Evolutionary conservation across 2,329 filamentous ascomycete species (phyloP).

Genomic region (Venturia oleaginea): DNA sequence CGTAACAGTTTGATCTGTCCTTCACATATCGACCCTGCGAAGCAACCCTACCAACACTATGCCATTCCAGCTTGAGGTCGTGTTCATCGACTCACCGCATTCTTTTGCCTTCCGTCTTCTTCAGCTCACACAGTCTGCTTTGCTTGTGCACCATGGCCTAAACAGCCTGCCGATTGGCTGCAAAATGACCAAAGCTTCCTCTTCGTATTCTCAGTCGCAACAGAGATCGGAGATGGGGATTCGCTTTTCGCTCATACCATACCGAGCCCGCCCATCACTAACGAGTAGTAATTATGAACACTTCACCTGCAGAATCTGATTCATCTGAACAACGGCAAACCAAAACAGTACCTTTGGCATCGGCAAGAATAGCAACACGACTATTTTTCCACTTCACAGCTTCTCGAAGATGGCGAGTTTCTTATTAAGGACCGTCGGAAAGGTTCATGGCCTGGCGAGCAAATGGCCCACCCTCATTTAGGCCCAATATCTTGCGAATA

Average conservation of each 20-base stretch:
- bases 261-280: background rate
- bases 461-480: too few relatives aligned
- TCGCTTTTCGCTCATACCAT: background rate
- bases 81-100: background rate
- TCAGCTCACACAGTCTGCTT: background rate
- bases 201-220: background rate
- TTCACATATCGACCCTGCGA: background rate
- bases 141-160: background rate
- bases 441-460: too few relatives aligned
- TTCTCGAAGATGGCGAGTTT: background rate
- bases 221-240: background rate
- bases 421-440: background rate
- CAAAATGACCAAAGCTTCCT: background rate
- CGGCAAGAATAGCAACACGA: background rate
- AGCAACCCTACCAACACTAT: background rate
- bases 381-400: background rate
- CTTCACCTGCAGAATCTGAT: background rate
- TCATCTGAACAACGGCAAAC: background rate
- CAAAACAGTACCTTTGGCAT: background rate
- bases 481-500: too few relatives aligned
- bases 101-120: too few relatives aligned
- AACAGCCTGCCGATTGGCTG: background rate
- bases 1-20: background rate
- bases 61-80: background rate
- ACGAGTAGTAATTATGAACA: background rate